These are phyloP conservation scores for Nakaseomyces bracarensis DNA, from an alignment of 1,139 yeast species.

Conservation along the genomic window DNA sequence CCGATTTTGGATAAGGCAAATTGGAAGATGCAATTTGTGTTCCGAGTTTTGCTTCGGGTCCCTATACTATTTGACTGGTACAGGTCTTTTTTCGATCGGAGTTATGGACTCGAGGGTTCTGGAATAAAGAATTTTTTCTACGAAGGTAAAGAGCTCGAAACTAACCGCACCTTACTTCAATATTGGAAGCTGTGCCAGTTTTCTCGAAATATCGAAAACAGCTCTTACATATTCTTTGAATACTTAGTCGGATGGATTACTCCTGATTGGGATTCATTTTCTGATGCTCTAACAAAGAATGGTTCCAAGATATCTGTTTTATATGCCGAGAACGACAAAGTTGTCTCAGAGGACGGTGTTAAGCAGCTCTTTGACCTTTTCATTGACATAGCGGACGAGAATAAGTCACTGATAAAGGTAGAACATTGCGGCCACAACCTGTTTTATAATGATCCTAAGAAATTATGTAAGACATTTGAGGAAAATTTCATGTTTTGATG, in stretches of 20 bases:
- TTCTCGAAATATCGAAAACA: constrained; percentile 25
- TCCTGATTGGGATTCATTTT: constrained; percentile 19
- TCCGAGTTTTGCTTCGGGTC: constrained; percentile 14
- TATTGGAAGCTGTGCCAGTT: constrained; percentile 28
- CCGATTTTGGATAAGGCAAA: constrained; percentile 14
- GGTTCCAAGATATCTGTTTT: constrained; percentile 11
- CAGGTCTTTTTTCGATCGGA: constrained; percentile 27
- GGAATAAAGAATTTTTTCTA: constrained; percentile 27
- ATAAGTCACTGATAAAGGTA: constrained; percentile 12
- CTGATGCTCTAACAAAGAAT: background rate
- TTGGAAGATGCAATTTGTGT: constrained; percentile 13
- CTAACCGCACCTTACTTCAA: constrained; percentile 6
- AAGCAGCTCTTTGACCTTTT: constrained; percentile 11
- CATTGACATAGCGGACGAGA: constrained; percentile 2
- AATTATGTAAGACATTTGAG: constrained; percentile 11
- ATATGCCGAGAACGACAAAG: constrained; percentile 16
- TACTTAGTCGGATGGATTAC: constrained; percentile 29
- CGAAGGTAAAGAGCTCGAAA: constrained; percentile 9
- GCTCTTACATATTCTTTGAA: constrained; percentile 23
- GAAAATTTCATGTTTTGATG: constrained; percentile 6
- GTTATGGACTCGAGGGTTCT: constrained; percentile 26
- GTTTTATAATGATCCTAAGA: constrained; percentile 18
- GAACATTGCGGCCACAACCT: constrained; percentile 21
- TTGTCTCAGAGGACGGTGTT: constrained; percentile 16
- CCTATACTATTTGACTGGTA: constrained; percentile 26